Evolutionary conservation across 2,329 filamentous ascomycete genomes (phyloP), one percentile per base, ranked within the genome.

Genomic region (Cercospora zeina): DNA sequence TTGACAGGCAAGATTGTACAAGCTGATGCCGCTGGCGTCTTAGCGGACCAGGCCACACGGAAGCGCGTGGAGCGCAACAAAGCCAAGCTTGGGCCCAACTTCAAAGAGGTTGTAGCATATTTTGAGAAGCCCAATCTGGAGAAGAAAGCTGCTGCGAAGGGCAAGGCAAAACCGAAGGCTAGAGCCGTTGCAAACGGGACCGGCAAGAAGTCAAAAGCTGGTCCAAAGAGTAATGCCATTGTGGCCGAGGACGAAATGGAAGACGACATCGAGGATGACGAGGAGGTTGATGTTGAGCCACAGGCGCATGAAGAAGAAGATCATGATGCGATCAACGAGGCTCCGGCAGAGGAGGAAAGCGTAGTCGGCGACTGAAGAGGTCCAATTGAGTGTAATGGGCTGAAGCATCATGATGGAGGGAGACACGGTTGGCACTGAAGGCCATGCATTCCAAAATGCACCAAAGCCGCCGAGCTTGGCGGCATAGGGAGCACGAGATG

Each of bases 1-100:
- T 81, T 97, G 27, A 88, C 93, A 0, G 89, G 87, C 65, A 96
- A 95, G 73, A 85, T 96, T 47, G 89, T 97, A 37, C 84, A 96
- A 45, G 89, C 88, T 11, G 87, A 96, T 21, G 81, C 89, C 9
- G 90, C 87, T 19, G 87, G 86, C 58, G 86, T 92, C 42, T 80
- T 97, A 55, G 91, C 96, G 72, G 78, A 81, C 45, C 80, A 79
- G 1, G 86, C 85, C 4, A 82, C 96, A 36, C 84, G 85, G 65
- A 85, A 86, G 69, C 84, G 92, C 19, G 80, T 99, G 21, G 82
- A 89, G 70, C 83, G 90, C 67, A 97, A 99, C 77, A 89, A 89
- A 72, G 80, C 79, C n/a, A 87, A 86, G 72, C 82, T 99, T 2
- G 95, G 95, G 2, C 80, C 85, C 50, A 97, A 95, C 73, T 96